These are phyloP conservation scores for Lasiodiplodia gonubiensis DNA, from an alignment of 2,329 filamentous ascomycete genomes.

Conservation along the genomic window DNA sequence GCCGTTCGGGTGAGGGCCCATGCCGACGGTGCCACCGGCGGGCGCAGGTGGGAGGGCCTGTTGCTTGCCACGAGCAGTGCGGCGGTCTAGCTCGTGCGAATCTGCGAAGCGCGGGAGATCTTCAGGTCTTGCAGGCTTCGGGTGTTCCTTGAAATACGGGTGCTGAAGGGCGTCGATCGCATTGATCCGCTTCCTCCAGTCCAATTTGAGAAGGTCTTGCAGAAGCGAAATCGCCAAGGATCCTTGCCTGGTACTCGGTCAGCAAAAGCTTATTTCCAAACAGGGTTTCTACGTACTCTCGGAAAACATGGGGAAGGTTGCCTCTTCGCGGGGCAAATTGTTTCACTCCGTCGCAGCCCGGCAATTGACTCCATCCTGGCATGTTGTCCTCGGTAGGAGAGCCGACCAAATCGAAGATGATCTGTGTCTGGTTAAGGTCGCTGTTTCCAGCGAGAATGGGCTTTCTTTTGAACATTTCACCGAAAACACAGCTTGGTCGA, in stretches of 20 bases:
- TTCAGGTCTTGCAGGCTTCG: slow-evolving; percentile 78
- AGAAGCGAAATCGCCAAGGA: slow-evolving; percentile 78
- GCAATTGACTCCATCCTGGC: slow-evolving; percentile 86
- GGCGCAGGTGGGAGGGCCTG: slow-evolving; percentile 86
- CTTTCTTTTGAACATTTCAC: slow-evolving; percentile 93
- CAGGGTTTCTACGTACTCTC: slow-evolving; percentile 60
- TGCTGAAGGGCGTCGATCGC: slow-evolving; percentile 93
- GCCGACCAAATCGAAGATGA: slow-evolving; percentile 93
- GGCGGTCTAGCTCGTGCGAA: slow-evolving; percentile 93
- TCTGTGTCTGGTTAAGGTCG: slow-evolving; percentile 85
- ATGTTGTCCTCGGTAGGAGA: slow-evolving; percentile 88
- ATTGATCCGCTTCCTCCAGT: slow-evolving; percentile 89
- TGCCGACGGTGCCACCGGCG: slow-evolving; percentile 86
- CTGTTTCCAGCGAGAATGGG: slow-evolving; percentile 91
- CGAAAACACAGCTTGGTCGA: slow-evolving; percentile 82
- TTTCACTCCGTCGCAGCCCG: slow-evolving; percentile 77
- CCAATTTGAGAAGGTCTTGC: slow-evolving; percentile 80
- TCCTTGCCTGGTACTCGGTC: slow-evolving; percentile 60
- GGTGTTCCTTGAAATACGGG: slow-evolving; percentile 82
- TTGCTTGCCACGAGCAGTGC: slow-evolving; percentile 86
- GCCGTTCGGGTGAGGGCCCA: slow-evolving; percentile 61
- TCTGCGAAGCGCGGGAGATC: slow-evolving; percentile 93
- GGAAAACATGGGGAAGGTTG: slow-evolving; percentile 75
- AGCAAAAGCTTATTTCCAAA: slow-evolving; percentile 8
- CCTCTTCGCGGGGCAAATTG: slow-evolving; percentile 65